Evolutionary conservation across 768 basidiomycete genomes (phyloP).

Genomic region (Inosperma sp.): DNA sequence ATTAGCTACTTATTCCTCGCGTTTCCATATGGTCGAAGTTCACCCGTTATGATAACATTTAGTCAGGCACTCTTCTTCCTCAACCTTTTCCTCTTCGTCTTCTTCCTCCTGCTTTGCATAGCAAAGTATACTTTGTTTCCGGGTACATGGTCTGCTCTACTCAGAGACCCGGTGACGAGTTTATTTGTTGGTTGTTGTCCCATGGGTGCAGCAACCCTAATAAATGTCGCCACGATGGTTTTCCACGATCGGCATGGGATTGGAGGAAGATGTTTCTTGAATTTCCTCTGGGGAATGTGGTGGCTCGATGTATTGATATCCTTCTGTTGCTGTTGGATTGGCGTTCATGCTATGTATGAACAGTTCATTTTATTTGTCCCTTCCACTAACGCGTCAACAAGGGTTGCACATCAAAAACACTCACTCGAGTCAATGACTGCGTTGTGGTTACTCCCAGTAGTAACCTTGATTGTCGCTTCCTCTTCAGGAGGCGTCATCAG

Average conservation of each 20-base stretch:
- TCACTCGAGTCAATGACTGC: slow-evolving; percentile 52
- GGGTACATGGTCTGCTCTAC: slow-evolving; percentile 36
- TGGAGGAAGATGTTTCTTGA: slow-evolving; percentile 50
- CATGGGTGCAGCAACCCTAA: slow-evolving; percentile 58
- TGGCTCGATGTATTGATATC: slow-evolving; percentile 61
- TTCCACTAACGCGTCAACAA: slow-evolving; percentile 13
- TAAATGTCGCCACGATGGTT: slow-evolving; percentile 45
- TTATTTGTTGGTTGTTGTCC: slow-evolving; percentile 46
- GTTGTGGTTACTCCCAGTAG: slow-evolving; percentile 71
- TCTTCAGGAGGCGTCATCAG: slow-evolving; percentile 63
- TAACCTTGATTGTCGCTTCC: slow-evolving; percentile 66
- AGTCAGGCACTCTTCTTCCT: slow-evolving; percentile 52
- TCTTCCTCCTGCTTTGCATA: slow-evolving; percentile 42
- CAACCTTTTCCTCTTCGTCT: slow-evolving; percentile 50
- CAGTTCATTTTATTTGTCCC: slow-evolving; percentile 10
- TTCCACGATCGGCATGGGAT: slow-evolving; percentile 43
- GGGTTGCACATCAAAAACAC: slow-evolving; percentile 57
- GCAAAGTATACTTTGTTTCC: slow-evolving; percentile 54
- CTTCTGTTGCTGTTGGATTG: slow-evolving; percentile 52
- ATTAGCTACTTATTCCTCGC: slow-evolving; percentile 52
- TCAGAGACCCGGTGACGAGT: slow-evolving; percentile 43
- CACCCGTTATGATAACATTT: slow-evolving; percentile 35
- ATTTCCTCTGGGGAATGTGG: slow-evolving; percentile 60
- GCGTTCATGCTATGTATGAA: slow-evolving; percentile 65
- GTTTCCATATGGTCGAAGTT: slow-evolving; percentile 51